phyloP scores from a whole-genome alignment of 164 flowering plant species.

The Vitis amurensis region DNA sequence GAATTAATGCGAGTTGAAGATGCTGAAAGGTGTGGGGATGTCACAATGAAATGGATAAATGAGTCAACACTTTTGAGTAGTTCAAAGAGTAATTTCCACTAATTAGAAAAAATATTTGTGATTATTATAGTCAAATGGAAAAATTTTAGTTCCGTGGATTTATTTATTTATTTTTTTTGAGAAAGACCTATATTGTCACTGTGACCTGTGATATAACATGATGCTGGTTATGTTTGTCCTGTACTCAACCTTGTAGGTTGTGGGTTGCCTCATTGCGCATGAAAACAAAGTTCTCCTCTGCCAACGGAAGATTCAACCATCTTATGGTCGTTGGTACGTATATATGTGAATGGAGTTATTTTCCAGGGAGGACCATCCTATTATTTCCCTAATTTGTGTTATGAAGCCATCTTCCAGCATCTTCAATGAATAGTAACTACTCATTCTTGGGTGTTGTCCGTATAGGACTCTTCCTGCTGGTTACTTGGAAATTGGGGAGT shows the following conservation, averaged over 20 bases:
- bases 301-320: conserved; percentile 89
- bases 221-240: too few relatives aligned
- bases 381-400: background rate
- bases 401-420: background rate
- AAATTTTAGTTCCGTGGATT: too few relatives aligned
- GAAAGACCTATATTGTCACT: too few relatives aligned
- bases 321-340: conserved; percentile 86
- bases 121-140: too few relatives aligned
- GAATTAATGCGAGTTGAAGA: too few relatives aligned
- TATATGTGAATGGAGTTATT: background rate
- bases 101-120: too few relatives aligned
- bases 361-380: background rate
- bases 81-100: too few relatives aligned
- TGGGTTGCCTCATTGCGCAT: conserved; percentile 93
- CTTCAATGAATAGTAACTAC: background rate
- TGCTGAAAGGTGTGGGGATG: too few relatives aligned
- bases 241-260: conserved; percentile 48
- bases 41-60: too few relatives aligned
- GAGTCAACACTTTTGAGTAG: too few relatives aligned
- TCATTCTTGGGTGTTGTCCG: conserved; percentile 1
- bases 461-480: conserved; percentile 99
- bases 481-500: conserved; percentile 95
- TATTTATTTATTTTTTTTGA: too few relatives aligned
- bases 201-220: too few relatives aligned
- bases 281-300: conserved; percentile 80